Percentiles rank a stretch among this genome's conserved stretches.
Conservation (phyloP, 2,329 filamentous ascomycete species). For the Pestalotiopsis sp. region DNA sequence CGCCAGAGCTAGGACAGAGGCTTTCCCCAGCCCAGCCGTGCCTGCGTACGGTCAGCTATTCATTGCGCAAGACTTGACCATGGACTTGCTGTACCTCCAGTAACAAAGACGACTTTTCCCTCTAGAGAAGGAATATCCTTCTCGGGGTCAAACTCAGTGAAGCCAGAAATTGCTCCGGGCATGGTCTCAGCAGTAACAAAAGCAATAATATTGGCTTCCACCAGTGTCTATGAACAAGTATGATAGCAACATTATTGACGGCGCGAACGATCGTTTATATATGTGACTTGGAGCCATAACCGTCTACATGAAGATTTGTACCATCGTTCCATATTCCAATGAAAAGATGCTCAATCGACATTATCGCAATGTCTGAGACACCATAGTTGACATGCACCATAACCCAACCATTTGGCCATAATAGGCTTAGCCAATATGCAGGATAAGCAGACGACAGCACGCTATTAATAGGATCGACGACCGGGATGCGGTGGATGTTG, state of each 20-base stretch:
- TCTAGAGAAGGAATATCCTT: conserved; percentile 37
- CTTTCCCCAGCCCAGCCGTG: conserved; percentile 44
- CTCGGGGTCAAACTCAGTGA: conserved; percentile 28
- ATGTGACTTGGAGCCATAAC: no score
- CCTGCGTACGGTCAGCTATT: conserved; percentile 14
- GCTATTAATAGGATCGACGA: not conserved
- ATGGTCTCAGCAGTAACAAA: not conserved
- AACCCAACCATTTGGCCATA: not conserved
- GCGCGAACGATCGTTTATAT: no score
- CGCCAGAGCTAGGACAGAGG: conserved; percentile 40
- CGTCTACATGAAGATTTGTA: no score
- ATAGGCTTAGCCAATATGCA: conserved; percentile 16
- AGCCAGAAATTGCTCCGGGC: conserved; percentile 5
- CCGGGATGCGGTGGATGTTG: not conserved
- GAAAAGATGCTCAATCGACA: not conserved
- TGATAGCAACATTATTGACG: no score
- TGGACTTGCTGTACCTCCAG: conserved; percentile 34
- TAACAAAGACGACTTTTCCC: conserved; percentile 43
- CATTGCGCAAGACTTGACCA: not conserved
- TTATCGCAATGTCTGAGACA: not conserved
- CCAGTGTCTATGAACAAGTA: not conserved
- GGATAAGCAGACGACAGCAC: conserved; percentile 25
- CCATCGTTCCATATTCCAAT: no score
- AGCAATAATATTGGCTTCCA: not conserved
- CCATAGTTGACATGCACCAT: not conserved